These are phyloP conservation scores for Pythium aphanidermatum DNA, from an alignment of 352 stramenopile genomes.

Conservation along the genomic window DNA sequence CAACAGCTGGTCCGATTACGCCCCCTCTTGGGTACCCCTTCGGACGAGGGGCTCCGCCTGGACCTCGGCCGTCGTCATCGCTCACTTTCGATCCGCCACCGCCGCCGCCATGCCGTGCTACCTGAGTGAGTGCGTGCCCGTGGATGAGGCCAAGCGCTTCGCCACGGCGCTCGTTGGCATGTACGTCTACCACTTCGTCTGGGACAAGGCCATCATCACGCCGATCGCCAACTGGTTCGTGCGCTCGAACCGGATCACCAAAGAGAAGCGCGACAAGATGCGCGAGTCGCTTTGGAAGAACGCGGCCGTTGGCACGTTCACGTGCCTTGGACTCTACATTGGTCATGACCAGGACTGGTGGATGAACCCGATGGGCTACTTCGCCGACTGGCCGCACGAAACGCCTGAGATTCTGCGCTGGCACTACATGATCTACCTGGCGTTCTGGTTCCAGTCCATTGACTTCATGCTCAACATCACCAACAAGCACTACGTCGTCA, in stretches of 20 bases:
- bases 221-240: constrained; percentile 41
- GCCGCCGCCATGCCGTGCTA: constrained; percentile 54
- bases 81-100: neutral
- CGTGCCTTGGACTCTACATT: constrained; percentile 53
- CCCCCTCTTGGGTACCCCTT: no score
- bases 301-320: constrained; percentile 58
- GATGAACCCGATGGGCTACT: constrained; percentile 66
- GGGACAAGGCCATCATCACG: constrained; percentile 57
- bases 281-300: constrained; percentile 84
- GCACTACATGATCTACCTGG: constrained; percentile 86
- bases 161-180: constrained; percentile 36
- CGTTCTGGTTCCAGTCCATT: constrained; percentile 78
- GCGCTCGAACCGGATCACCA: constrained; percentile 27
- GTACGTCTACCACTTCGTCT: constrained; percentile 70
- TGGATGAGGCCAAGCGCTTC: constrained; percentile 56
- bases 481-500: constrained; percentile 76
- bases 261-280: constrained; percentile 77
- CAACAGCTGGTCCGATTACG: no score
- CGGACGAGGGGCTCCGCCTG: no score
- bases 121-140: constrained; percentile 51
- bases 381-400: constrained; percentile 40
- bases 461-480: constrained; percentile 82
- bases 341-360: constrained; percentile 63
- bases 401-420: constrained; percentile 51
- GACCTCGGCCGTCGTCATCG: no score